Base-by-base conservation (phyloP, 495 filamentous ascomycete genomes). In the Trypethelium eluteriae region DNA sequence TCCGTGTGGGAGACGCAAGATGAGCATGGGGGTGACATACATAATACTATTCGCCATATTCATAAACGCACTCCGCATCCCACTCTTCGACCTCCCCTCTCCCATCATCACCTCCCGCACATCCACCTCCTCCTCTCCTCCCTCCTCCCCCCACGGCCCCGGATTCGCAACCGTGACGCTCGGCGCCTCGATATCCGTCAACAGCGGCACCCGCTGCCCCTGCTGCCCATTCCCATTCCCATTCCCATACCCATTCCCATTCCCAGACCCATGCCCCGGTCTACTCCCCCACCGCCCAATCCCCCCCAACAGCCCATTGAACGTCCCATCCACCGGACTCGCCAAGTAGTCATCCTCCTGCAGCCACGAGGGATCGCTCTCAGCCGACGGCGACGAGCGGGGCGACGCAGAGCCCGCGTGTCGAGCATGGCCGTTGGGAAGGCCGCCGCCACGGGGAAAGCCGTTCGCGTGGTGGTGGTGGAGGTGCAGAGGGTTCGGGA, bases 1-100 rank as follows among this genome's bases (percentile, higher is more conserved):
- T 25, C 25, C 25, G 25, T 1, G 1, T 1, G 25, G 25, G 25
- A 25, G 1, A 25, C 25, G 25, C 25, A 25, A 25, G 25, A 25
- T 25, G n/a, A 14, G 18, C 5, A 35, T n/a, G 36, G 53, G 53
- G 53, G 18, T 2, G 14, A 18, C 77, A 53, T 70, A 79, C 77
- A 98, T 98, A 71, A 98, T 98, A 69, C 88, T 92, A 75, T 98
- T 98, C 56, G 93, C 92, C 94, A 98, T 98, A 76, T 98, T 98
- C 91, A 96, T 96, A 69, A 98, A 98, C 5, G 86, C 84, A 77
- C 84, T 87, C 64, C 77, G 79, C 81, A 88, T 81, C 35, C 85
- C 84, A 72, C 84, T 89, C 70, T 85, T 84, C 35, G 88, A 86
- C 64, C 88, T 78, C 11, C 84, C 84, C 66, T 74, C 79, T 67